phyloP scores from a whole-genome alignment of 352 stramenopile genomes.

The Globisporangium irregulare region DNA sequence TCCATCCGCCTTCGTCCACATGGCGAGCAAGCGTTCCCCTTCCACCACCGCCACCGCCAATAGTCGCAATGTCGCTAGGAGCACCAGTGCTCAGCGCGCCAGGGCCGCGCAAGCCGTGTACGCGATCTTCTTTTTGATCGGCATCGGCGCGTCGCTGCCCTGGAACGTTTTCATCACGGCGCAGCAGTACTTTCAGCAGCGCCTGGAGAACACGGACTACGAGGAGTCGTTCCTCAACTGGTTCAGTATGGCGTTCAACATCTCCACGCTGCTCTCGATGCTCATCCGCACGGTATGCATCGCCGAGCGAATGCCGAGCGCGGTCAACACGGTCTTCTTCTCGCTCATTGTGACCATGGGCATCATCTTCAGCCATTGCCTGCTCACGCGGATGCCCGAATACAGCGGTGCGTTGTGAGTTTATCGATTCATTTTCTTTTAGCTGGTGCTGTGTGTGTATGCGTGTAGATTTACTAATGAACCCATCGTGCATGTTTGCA shows the following conservation, averaged over 20 bases:
- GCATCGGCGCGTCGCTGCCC: constrained; percentile 70
- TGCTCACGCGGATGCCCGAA: constrained; percentile 71
- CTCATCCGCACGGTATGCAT: constrained; percentile 61
- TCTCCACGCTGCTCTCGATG: constrained; percentile 75
- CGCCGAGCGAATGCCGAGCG: constrained; percentile 55
- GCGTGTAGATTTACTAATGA: background rate
- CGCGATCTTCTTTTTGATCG: constrained; percentile 75
- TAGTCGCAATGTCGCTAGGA: background rate
- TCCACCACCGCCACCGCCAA: background rate
- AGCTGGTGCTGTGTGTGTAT: background rate
- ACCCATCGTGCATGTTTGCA: background rate
- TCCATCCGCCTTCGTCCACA: background rate
- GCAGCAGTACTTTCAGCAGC: constrained; percentile 72
- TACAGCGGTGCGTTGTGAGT: constrained; percentile 41
- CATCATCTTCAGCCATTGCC: constrained; percentile 68
- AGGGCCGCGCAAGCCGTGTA: constrained; percentile 48
- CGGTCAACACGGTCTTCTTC: constrained; percentile 61
- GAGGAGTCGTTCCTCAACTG: constrained; percentile 84
- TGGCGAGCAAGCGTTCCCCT: background rate
- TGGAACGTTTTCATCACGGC: constrained; percentile 89
- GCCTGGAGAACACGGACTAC: constrained; percentile 56
- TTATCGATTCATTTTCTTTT: constrained; percentile 4
- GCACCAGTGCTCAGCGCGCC: constrained; percentile 10
- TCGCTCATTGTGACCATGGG: constrained; percentile 63
- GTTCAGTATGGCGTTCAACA: constrained; percentile 85